phyloP scores from a whole-genome alignment of 345 rosid genomes.

The Gossypium australe region DNA sequence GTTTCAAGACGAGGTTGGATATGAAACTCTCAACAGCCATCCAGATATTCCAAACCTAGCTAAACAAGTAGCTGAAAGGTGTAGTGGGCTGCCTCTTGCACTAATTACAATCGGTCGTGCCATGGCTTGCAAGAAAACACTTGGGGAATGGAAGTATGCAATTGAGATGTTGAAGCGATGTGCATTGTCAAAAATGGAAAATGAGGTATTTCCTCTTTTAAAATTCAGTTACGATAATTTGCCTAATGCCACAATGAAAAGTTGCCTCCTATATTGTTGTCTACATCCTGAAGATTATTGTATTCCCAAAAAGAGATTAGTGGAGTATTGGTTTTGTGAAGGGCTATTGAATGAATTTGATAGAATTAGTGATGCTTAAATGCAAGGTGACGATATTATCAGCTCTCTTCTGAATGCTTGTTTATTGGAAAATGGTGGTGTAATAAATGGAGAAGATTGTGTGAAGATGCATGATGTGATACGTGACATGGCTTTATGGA shows the following conservation, averaged over 20 bases:
- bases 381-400: not conserved
- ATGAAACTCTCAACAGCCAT: constrained; percentile 15
- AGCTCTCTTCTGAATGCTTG: not conserved
- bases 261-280: constrained; percentile 16
- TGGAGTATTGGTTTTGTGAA: not conserved
- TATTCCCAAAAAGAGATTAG: not conserved
- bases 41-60: constrained; percentile 31
- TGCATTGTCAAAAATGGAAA: not conserved
- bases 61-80: constrained; percentile 20
- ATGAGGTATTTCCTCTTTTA: not conserved
- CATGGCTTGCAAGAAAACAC: constrained; percentile 10
- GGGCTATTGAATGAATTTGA: not conserved
- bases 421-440: not conserved
- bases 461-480: constrained; percentile 36
- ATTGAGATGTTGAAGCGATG: not conserved
- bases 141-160: constrained; percentile 2
- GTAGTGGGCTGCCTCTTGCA: not conserved
- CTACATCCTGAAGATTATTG: not conserved
- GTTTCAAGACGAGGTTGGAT: constrained; percentile 16
- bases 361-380: not conserved
- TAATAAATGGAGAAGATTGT: not conserved
- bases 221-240: not conserved
- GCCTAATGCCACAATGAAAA: not conserved
- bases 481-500: not conserved
- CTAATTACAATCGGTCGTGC: constrained; percentile 12